Conservation (phyloP, 148 eudicot genomes). For the Drosera capensis region DNA sequence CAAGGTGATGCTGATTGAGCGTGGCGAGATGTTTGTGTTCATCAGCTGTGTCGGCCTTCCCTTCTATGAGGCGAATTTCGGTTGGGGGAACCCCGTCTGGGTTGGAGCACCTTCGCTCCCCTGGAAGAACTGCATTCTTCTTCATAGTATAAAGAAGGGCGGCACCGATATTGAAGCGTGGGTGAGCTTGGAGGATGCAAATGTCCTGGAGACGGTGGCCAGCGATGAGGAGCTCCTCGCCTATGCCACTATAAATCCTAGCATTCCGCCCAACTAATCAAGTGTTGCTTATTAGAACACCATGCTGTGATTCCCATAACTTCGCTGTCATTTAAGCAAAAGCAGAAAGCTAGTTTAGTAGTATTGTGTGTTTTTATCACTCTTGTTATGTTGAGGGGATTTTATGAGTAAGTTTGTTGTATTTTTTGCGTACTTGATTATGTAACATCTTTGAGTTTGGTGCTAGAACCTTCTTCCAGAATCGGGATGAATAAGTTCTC, state of each 20-base stretch:
- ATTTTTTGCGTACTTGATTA: too few species aligned
- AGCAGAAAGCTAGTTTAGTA: too few species aligned
- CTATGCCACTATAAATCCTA: slow-evolving; percentile 8
- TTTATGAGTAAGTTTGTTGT: not conserved
- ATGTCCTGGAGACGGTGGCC: slow-evolving; percentile 20
- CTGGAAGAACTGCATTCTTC: not conserved
- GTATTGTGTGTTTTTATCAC: too few species aligned
- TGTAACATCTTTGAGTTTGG: too few species aligned
- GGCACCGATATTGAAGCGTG: too few species aligned
- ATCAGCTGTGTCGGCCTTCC: not conserved
- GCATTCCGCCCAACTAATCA: not conserved
- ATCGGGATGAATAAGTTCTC: too few species aligned
- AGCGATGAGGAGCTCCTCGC: slow-evolving; percentile 10
- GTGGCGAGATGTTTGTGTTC: not conserved
- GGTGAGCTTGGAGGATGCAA: not conserved
- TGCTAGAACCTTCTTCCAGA: too few species aligned
- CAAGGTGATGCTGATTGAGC: not conserved
- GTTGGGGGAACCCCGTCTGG: not conserved
- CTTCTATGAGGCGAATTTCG: not conserved
- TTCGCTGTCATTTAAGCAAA: too few species aligned
- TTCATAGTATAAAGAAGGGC: not conserved
- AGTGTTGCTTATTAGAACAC: too few species aligned
- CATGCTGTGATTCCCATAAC: too few species aligned
- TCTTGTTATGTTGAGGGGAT: too few species aligned
- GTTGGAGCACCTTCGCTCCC: not conserved